phyloP scores from a whole-genome alignment of 345 rosid genomes.

The Capsella bursapastoris region DNA sequence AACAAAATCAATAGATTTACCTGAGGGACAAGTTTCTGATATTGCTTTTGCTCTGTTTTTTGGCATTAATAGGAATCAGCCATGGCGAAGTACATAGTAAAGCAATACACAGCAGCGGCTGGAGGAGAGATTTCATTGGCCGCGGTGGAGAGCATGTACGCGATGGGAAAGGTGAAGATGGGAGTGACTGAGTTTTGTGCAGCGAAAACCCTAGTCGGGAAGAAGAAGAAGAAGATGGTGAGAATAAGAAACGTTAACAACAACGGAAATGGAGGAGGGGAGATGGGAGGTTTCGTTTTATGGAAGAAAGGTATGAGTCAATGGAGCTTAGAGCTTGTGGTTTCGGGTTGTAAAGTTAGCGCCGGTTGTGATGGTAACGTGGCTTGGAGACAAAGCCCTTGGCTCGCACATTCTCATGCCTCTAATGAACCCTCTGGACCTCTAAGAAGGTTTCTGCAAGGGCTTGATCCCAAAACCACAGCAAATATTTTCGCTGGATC shows the following conservation, averaged over 20 bases:
- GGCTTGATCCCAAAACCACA: constrained; percentile 86
- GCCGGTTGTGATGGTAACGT: constrained; percentile 94
- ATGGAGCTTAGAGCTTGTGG: constrained; percentile 93
- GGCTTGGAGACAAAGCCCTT: constrained; percentile 96
- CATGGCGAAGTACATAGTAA: constrained; percentile 50
- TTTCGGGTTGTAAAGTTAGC: constrained; percentile 85
- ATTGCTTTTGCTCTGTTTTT: constrained; percentile 16
- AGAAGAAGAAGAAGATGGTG: constrained; percentile 48
- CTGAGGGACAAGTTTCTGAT: constrained; percentile 35
- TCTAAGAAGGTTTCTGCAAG: constrained; percentile 84
- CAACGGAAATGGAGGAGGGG: constrained; percentile 57
- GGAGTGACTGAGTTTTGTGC: constrained; percentile 45
- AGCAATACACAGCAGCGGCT: constrained; percentile 47
- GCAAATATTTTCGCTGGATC: constrained; percentile 72
- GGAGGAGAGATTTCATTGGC: constrained; percentile 43
- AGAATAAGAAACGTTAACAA: constrained; percentile 53
- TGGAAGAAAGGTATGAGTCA: constrained; percentile 88
- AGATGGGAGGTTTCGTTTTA: constrained; percentile 88
- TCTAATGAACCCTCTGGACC: constrained; percentile 88
- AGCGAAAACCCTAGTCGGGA: constrained; percentile 39
- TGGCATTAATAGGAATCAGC: constrained; percentile 42
- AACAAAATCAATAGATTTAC: background rate
- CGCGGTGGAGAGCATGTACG: constrained; percentile 46
- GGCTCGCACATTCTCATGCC: constrained; percentile 81
- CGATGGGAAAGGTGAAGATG: constrained; percentile 51